Percentiles rank a stretch among this genome's conserved stretches.
Evolutionary conservation across 306 rosid species (phyloP).

Genomic region (Glycine latifolia): DNA sequence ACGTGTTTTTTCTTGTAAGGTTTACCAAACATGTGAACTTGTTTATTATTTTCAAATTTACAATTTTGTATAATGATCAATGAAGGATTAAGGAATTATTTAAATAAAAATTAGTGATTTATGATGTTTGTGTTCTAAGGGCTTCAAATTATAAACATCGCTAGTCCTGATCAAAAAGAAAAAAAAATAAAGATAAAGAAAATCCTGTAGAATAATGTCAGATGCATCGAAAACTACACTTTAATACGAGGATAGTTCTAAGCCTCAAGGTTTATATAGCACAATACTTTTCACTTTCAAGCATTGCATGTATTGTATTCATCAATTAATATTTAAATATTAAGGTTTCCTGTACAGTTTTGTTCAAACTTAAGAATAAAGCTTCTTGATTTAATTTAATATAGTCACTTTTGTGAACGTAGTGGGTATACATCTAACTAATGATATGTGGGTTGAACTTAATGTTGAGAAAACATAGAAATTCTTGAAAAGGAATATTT

Average conservation of each 20-base stretch:
- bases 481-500: slow-evolving; percentile 26
- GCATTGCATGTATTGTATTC: not conserved
- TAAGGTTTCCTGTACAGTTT: not conserved
- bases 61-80: slow-evolving; percentile 6
- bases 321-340: not conserved
- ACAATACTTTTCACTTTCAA: not conserved
- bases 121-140: slow-evolving; percentile 23
- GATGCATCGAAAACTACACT: not conserved
- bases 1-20: not conserved
- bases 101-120: not conserved
- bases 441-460: slow-evolving; percentile 9
- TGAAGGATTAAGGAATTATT: not conserved
- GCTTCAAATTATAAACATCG: not conserved
- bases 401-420: not conserved
- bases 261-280: not conserved
- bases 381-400: not conserved
- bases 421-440: slow-evolving; percentile 11
- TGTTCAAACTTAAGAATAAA: slow-evolving; percentile 3
- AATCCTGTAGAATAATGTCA: slow-evolving; percentile 25
- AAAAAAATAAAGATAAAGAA: not conserved
- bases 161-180: not conserved
- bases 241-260: not conserved
- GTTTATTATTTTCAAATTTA: slow-evolving; percentile 26
- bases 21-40: slow-evolving; percentile 8
- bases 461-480: slow-evolving; percentile 23